Evolutionary conservation across 2,329 filamentous ascomycete species (phyloP).

Genomic region (Neonectria neomacrospora): DNA sequence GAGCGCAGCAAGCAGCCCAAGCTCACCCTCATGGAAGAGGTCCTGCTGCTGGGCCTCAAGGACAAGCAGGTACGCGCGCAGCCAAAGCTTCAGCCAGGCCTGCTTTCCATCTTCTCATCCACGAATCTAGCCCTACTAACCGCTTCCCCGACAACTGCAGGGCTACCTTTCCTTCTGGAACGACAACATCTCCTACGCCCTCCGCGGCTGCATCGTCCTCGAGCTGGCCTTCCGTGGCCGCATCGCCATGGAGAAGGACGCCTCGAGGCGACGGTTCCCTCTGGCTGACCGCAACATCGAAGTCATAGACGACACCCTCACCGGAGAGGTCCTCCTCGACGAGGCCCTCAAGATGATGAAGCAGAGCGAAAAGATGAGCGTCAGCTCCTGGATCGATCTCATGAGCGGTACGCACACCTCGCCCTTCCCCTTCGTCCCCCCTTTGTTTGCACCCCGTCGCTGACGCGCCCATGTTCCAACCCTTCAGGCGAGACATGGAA

Average conservation of each 20-base stretch:
- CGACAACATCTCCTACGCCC: conserved; percentile 98
- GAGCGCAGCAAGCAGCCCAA: conserved; percentile 98
- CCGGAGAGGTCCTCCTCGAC: conserved; percentile 95
- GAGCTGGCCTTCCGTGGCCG: conserved; percentile 95
- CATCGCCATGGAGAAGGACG: conserved; percentile 98
- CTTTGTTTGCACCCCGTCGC: conserved; percentile 18
- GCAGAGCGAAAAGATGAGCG: conserved; percentile 99
- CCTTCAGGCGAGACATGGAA: conserved; percentile 97
- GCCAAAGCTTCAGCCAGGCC: conserved; percentile 11
- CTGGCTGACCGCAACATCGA: conserved; percentile 94
- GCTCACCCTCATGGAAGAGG: conserved; percentile 98
- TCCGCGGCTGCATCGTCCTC: conserved; percentile 97
- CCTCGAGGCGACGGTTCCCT: conserved; percentile 89
- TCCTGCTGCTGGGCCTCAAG: conserved; percentile 93
- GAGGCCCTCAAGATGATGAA: conserved; percentile 99
- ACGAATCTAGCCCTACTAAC: conserved; percentile 23
- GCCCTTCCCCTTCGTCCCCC: conserved; percentile 31
- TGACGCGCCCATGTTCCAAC: conserved; percentile 38
- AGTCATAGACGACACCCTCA: conserved; percentile 95
- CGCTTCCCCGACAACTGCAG: conserved; percentile 57
- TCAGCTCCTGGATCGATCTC: conserved; percentile 98
- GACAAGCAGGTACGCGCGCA: conserved; percentile 85
- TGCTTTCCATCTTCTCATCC: conserved; percentile 11
- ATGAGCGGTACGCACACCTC: conserved; percentile 81
- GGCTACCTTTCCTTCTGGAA: conserved; percentile 99